Evolutionary conservation across 495 filamentous ascomycete genomes (phyloP), one percentile per base, ranked within the genome.

Genomic region (Arthonia radiata): DNA sequence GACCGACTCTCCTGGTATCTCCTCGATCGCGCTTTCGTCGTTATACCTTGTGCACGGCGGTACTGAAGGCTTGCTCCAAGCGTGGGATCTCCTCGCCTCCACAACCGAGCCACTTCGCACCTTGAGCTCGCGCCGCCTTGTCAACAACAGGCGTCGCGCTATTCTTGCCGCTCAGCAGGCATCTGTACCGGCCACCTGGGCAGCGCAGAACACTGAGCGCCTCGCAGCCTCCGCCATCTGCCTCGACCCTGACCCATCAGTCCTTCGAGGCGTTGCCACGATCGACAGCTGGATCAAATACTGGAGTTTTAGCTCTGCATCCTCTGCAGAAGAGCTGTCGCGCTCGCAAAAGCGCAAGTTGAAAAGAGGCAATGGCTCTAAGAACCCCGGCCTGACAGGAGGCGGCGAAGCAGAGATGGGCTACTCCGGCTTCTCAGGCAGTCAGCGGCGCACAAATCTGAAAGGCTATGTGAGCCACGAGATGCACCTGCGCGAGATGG

Each of bases 41-140:
- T 56, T 94, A 5, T 80, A 83, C 39, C 47, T 97, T 15, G 71
- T 93, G 1, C 79, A 91, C 44, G 86, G 86, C 15, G 86, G 86
- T 23, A 90, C 76, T 36, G 86, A 97, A 44, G 83, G 86, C 6
- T 63, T 94, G 5, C 82, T 94, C 5, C 86, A 94, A 41, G 76
- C 79, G 4, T 97, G 89, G 89, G 86, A 97, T 54, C 80, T 77
- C 13, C 50, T 97, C 14, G 79, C 73, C 2, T 94, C 86, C 0
- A 73, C 61, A 4, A 51, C 61, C 6, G 61, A 67, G 14, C 80
- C 83, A 0, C 63, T 94, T 33, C 68, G 81, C 13, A 93, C 81
- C 3, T 59, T 97, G 28, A 86, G 90, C 33, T 82, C 80, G 0
- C 70, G 77, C 6, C 86, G 90, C 39, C 74, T 75, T 1, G 66